These are phyloP conservation scores for Cladophialophora exuberans DNA, from an alignment of 2,329 filamentous ascomycete species.

Conservation along the genomic window DNA sequence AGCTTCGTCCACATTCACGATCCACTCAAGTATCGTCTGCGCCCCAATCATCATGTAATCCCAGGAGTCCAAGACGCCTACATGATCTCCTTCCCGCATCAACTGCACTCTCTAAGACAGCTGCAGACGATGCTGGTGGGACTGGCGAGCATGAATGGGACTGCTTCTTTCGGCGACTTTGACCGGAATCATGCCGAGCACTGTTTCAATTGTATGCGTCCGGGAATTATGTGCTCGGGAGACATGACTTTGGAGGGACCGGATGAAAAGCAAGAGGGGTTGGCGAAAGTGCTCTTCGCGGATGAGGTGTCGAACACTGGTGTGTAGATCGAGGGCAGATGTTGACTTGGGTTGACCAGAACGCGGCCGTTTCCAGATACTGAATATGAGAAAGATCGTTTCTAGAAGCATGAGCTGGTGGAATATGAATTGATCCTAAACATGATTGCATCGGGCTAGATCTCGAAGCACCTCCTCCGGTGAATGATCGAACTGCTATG, in stretches of 20 bases:
- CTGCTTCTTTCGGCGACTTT: not conserved
- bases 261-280: slow-evolving; percentile 2
- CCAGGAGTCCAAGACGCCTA: not conserved
- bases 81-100: not conserved
- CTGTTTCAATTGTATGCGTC: not conserved
- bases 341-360: slow-evolving; percentile 2
- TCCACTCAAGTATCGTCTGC: not conserved
- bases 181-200: not conserved
- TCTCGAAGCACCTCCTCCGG: slow-evolving; percentile 1
- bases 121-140: not conserved
- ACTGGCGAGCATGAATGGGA: not conserved
- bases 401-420: slow-evolving; percentile 3
- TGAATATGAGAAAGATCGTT: slow-evolving; percentile 2
- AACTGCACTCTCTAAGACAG: not conserved
- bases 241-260: not conserved
- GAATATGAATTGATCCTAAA: slow-evolving; percentile 4
- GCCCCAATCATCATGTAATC: not conserved
- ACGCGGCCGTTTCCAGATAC: slow-evolving; percentile 4
- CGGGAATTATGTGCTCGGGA: not conserved
- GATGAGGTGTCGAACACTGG: slow-evolving; percentile 2
- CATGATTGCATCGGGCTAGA: slow-evolving; percentile 5
- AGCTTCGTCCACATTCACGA: not conserved
- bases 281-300: slow-evolving; percentile 4
- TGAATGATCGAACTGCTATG: slow-evolving; percentile 1
- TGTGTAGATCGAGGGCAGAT: not conserved